Evolutionary conservation across 768 basidiomycete genomes (phyloP).

Genomic region (Ramaria rubella): DNA sequence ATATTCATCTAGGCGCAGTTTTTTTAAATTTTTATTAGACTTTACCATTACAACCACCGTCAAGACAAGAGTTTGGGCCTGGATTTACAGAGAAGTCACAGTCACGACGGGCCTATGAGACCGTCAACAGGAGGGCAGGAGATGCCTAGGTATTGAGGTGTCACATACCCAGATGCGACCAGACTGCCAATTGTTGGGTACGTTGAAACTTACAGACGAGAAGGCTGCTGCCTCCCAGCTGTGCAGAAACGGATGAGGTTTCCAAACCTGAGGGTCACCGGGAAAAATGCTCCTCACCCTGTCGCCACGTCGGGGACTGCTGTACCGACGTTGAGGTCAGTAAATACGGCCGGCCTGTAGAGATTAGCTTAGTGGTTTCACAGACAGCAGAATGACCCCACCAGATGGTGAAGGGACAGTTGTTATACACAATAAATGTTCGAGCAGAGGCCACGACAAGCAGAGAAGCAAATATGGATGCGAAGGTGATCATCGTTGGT

Average conservation of each 20-base stretch:
- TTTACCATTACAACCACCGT: constrained; percentile 57
- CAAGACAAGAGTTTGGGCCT: constrained; percentile 51
- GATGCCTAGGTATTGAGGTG: background rate
- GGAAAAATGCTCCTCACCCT: constrained; percentile 33
- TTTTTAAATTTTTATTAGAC: too few relatives aligned
- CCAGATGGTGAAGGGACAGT: constrained; percentile 66
- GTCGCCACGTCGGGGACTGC: constrained; percentile 36
- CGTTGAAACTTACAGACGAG: constrained; percentile 39
- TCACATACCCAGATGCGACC: constrained; percentile 54
- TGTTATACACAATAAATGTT: constrained; percentile 55
- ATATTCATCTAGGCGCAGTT: too few relatives aligned
- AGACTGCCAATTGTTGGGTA: constrained; percentile 59
- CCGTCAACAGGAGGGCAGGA: background rate
- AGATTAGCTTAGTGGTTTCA: background rate
- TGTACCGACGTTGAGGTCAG: constrained; percentile 45
- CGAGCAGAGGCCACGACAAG: constrained; percentile 28
- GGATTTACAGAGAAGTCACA: constrained; percentile 52
- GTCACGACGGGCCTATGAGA: constrained; percentile 41
- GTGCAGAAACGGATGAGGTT: background rate
- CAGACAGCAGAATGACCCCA: constrained; percentile 21
- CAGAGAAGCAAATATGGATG: background rate
- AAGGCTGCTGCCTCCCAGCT: constrained; percentile 36
- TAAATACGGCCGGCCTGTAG: constrained; percentile 51
- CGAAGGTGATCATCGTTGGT: background rate
- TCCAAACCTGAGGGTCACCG: background rate